These are phyloP conservation scores for Cercospora citrullina DNA, from an alignment of 2,329 filamentous ascomycete species.

Conservation along the genomic window DNA sequence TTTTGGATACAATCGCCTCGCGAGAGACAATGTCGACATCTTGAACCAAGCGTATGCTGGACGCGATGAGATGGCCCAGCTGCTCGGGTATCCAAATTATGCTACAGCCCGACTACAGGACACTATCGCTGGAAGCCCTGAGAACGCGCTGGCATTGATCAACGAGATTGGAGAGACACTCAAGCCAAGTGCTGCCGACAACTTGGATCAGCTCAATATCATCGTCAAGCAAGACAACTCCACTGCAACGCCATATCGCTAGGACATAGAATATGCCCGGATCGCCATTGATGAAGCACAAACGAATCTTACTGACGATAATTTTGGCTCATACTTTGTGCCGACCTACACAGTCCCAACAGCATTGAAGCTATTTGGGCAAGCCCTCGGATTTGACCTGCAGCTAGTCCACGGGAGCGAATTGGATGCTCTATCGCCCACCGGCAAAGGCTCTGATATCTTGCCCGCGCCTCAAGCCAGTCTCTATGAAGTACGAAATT, in stretches of 20 bases:
- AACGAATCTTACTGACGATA: neutral
- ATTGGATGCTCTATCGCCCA: neutral
- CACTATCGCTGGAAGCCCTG: neutral
- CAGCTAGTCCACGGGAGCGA: neutral
- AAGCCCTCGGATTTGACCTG: neutral
- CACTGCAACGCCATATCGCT: neutral
- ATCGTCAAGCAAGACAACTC: neutral
- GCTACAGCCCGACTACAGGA: neutral
- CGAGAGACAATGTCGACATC: neutral
- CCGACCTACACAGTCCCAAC: neutral
- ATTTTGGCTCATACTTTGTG: neutral
- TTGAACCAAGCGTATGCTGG: neutral
- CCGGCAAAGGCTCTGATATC: neutral
- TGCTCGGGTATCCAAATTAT: neutral
- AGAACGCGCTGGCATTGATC: neutral
- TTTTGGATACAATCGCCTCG: neutral
- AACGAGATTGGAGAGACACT: neutral
- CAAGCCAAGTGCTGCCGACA: neutral
- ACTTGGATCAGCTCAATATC: neutral
- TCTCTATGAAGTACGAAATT: neutral
- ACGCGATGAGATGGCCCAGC: conserved; percentile 2
- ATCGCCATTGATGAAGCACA: neutral
- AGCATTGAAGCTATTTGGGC: neutral
- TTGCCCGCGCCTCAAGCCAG: neutral
- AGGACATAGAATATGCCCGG: neutral